Evolutionary conservation across 2,329 filamentous ascomycete species (phyloP), one percentile per base, ranked within the genome.

Genomic region (Fusarium sp.): DNA sequence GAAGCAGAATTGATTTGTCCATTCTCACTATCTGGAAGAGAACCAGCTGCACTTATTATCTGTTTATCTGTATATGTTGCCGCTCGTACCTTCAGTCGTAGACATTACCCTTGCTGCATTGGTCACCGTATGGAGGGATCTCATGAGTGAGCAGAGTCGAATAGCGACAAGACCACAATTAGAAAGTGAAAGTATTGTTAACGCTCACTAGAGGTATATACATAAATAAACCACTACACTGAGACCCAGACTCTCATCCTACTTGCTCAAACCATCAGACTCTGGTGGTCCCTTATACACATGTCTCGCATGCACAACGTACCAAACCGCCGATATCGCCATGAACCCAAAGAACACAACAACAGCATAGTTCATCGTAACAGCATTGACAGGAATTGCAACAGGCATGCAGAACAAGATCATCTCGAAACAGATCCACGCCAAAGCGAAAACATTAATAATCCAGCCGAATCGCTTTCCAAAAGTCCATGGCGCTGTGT

Each of bases 381-480:
- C 78, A 3, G 88, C 77, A 11, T 83, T 82, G 6, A 91, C 87
- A 0, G 88, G 86, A 15, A 91, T 78, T 3, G 85, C 84, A 5
- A 87, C 85, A 3, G 89, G 92, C 89, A 94, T 92, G 75, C 90
- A 93, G 81, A 93, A 94, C 41, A 94, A 80, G 53, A 92, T 84
- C n/a, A 93, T 84, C 6, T 91, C 87, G 15, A 94, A 83, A 24
- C 81, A 78, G 59, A 94, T 93, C 92, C 92, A 94, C 18, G 80
- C 77, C 18, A 93, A 77, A 31, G 89, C 92, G 31, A 89, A 77
- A 23, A 86, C 75, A 75, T 94, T 94, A 75, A 93, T 91, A 3
- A 84, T 77, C 76, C 85, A 89, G 0, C 92, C 92, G 64, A 93
- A 88, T 33, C 78, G 84, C 43, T 70, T 62, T 6, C 92, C 92